A percentile compares a stretch with the other conserved stretches of the same genome.
Conservation (phyloP, 2,329 filamentous ascomycete genomes). For the Cordyceps fumosorosea region DNA sequence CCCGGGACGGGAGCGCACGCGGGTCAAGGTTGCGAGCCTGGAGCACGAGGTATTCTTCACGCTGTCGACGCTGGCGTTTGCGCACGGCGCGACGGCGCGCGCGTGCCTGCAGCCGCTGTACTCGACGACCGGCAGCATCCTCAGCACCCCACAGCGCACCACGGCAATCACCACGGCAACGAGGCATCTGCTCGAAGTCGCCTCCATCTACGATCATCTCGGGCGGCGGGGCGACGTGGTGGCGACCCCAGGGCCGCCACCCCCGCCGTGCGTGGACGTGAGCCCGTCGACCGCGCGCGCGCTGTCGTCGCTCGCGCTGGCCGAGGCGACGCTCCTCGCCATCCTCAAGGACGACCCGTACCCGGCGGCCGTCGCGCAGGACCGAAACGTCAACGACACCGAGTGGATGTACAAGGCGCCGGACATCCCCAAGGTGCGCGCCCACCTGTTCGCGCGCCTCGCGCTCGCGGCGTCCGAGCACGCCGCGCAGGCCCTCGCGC, state of each 20-base stretch:
- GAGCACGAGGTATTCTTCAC: slow-evolving; percentile 80
- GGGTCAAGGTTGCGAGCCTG: slow-evolving; percentile 65
- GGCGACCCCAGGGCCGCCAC: slow-evolving; percentile 19
- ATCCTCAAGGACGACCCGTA: slow-evolving; percentile 95
- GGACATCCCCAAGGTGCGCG: slow-evolving; percentile 80
- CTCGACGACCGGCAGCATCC: slow-evolving; percentile 53
- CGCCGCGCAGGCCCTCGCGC: slow-evolving; percentile 61
- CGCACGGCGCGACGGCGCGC: slow-evolving; percentile 66
- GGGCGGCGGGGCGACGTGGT: slow-evolving; percentile 44
- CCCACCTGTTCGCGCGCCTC: slow-evolving; percentile 78
- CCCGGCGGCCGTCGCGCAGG: slow-evolving; percentile 71
- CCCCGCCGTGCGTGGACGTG: slow-evolving; percentile 47
- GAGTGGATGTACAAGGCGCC: slow-evolving; percentile 97
- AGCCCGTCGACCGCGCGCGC: slow-evolving; percentile 45
- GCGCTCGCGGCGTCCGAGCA: slow-evolving; percentile 87
- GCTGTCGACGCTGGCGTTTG: slow-evolving; percentile 69
- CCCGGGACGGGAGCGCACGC: slow-evolving; percentile 55
- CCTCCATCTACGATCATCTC: slow-evolving; percentile 70
- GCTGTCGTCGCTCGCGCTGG: slow-evolving; percentile 62
- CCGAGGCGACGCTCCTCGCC: slow-evolving; percentile 83
- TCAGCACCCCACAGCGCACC: slow-evolving; percentile 59
- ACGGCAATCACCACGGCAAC: slow-evolving; percentile 67
- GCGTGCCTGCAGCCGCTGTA: slow-evolving; percentile 68
- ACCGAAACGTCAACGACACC: slow-evolving; percentile 72
- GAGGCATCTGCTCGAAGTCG: slow-evolving; percentile 69